Conservation (phyloP, 108 stramenopile genomes). For the Nitzschia sp. region DNA sequence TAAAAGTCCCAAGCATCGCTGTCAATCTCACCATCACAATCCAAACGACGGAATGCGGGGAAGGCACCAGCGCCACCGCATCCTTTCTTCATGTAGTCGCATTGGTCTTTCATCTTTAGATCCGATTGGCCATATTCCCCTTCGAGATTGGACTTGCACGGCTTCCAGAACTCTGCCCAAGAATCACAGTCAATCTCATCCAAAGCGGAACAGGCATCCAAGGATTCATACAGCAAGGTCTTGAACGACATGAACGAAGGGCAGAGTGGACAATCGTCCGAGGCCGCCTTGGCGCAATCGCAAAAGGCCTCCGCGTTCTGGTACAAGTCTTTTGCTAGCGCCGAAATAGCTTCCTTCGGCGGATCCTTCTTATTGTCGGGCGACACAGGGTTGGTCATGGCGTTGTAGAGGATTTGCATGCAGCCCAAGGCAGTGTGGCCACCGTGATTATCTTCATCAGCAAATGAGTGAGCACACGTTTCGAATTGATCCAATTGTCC, state of each 20-base stretch:
- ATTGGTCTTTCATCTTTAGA: constrained; percentile 64
- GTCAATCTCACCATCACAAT: constrained; percentile 75
- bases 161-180: constrained; percentile 80
- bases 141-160: constrained; percentile 74
- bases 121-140: constrained; percentile 56
- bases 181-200: constrained; percentile 91
- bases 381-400: constrained; percentile 54
- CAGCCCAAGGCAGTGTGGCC: constrained; percentile 80
- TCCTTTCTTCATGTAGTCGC: constrained; percentile 64
- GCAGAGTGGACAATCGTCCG: constrained; percentile 71
- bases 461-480: constrained; percentile 76
- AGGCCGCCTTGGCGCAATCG: constrained; percentile 67
- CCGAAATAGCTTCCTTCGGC: constrained; percentile 61
- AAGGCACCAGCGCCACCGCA: constrained; percentile 82
- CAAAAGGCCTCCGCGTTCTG: constrained; percentile 75
- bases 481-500: constrained; percentile 86
- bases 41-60: constrained; percentile 80
- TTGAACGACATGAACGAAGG: constrained; percentile 79
- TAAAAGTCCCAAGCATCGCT: constrained; percentile 81
- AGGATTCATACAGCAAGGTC: constrained; percentile 79
- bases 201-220: constrained; percentile 86
- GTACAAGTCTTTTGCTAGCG: constrained; percentile 70
- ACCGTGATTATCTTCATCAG: constrained; percentile 57
- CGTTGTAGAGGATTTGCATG: constrained; percentile 76
- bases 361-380: constrained; percentile 49